Evolutionary conservation across 208 protist species (phyloP), one percentile per base, ranked within the genome.

Genomic region (Trypanosoma avium): DNA sequence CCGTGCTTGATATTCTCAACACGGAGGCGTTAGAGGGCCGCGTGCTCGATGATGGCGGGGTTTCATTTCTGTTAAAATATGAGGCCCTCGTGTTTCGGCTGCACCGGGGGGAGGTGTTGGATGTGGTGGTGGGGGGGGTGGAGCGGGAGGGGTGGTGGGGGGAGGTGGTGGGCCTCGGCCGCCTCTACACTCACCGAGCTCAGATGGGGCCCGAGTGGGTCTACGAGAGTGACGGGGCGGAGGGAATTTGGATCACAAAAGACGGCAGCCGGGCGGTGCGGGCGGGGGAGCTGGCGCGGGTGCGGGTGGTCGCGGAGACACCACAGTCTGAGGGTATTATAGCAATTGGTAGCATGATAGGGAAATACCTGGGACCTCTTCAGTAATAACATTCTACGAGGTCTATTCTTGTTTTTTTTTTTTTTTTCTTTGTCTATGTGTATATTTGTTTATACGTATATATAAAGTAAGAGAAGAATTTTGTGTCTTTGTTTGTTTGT

Each of bases 31-130:
- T 93, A 35, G 80, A 92, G 40, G 89, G 89, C 0, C 77, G 84
- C 32, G 84, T 95, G 40, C 75, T 93, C 0, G 89, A 95, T 52
- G 75, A 87, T 72, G 89, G 89, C 10, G 81, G 60, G 24, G 89
- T 93, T 1, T 78, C 84, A 0, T 95, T 95, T 61, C 50, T 81
- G 19, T 65, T 95, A 1, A 80, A 77, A 22, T 95, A 95, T 58
- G 82, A 90, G 46, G 89, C 86, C 42, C 66, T 92, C 60, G 89
- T 95, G 33, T 63, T 93, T 46, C 91, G 92, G 64, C 73, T 93
- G 35, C 84, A 90, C 67, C 84, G 80, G 4, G 89, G 86, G 15
- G 89, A 95, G 79, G 89, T 95, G 35, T 61, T 95, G 0, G 89
- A 95, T 61, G 50, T 90, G n/a, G 50, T 86, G 15, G 89, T 95